Percentiles rank a stretch among this genome's conserved stretches.
Evolutionary conservation across 1,284 basidiomycete genomes (phyloP).

Genomic region (Ustilago cynodontis): DNA sequence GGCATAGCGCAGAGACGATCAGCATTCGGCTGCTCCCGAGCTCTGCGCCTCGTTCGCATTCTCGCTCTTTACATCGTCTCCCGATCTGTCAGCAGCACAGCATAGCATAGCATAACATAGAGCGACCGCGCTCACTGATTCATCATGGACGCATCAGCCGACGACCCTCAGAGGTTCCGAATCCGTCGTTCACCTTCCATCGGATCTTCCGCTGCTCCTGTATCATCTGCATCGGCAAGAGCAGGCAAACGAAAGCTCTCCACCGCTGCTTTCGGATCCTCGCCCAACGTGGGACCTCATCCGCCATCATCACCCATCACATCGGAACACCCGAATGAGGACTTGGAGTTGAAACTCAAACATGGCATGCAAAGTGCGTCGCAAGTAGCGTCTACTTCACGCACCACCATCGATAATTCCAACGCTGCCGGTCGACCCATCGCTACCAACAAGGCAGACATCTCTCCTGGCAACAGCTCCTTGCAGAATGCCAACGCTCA

Average conservation of each 20-base stretch:
- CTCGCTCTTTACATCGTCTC: background rate
- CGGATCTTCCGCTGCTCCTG: slow-evolving; percentile 31
- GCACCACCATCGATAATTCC: slow-evolving; percentile 29
- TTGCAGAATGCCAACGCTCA: slow-evolving; percentile 11
- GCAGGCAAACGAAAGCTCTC: slow-evolving; percentile 52
- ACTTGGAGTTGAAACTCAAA: slow-evolving; percentile 15
- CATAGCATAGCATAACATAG: too few relatives aligned
- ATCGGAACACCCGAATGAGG: slow-evolving; percentile 31
- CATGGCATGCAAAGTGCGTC: slow-evolving; percentile 22
- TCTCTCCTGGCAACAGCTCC: background rate
- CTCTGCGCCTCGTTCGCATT: slow-evolving; percentile 20
- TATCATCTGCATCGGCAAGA: slow-evolving; percentile 22
- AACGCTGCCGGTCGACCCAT: slow-evolving; percentile 14
- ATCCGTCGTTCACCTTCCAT: slow-evolving; percentile 47
- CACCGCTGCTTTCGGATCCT: slow-evolving; percentile 41
- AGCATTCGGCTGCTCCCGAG: slow-evolving; percentile 30
- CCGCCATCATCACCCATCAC: slow-evolving; percentile 38
- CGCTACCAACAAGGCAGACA: slow-evolving; percentile 9
- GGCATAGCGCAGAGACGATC: slow-evolving; percentile 23
- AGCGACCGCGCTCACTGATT: too few relatives aligned
- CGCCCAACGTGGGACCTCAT: slow-evolving; percentile 38
- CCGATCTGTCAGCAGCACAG: too few relatives aligned
- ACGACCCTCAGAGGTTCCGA: slow-evolving; percentile 42
- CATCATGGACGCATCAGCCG: slow-evolving; percentile 51
- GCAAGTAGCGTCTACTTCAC: slow-evolving; percentile 35